Percentiles rank a stretch among this genome's conserved stretches.
These are phyloP conservation scores for Cucurbita argyrosperma DNA, from an alignment of 306 rosid genomes.

Conservation along the genomic window DNA sequence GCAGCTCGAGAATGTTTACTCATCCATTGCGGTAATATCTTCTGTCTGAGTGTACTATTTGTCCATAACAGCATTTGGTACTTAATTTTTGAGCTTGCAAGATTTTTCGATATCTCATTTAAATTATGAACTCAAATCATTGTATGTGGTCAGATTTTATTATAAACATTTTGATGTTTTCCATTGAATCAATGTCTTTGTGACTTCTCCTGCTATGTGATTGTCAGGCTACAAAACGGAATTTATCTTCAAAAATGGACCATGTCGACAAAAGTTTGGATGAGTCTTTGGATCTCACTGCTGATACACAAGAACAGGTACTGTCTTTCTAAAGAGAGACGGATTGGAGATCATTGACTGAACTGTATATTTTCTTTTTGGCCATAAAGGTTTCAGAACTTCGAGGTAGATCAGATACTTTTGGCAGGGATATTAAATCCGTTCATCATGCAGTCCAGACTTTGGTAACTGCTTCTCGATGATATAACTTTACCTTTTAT, in stretches of 20 bases:
- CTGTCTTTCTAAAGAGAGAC: not conserved
- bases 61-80: not conserved
- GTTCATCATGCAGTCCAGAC: slow-evolving; percentile 34
- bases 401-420: slow-evolving; percentile 25
- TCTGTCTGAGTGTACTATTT: not conserved
- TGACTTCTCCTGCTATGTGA: not conserved
- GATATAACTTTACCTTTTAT: not conserved
- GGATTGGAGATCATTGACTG: not conserved
- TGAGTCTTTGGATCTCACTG: slow-evolving; percentile 31
- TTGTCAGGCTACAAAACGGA: slow-evolving; percentile 52
- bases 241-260: slow-evolving; percentile 46
- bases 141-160: not conserved
- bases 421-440: slow-evolving; percentile 28
- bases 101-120: not conserved
- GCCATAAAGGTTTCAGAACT: slow-evolving; percentile 37
- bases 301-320: slow-evolving; percentile 44
- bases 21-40: slow-evolving; percentile 46
- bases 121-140: not conserved
- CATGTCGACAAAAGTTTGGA: slow-evolving; percentile 39
- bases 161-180: not conserved
- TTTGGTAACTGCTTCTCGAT: slow-evolving; percentile 36
- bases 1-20: slow-evolving; percentile 63
- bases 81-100: not conserved
- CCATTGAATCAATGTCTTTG: not conserved
- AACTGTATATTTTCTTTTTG: not conserved